Conservation (phyloP, 2,329 filamentous ascomycete species). For the Botrytis hyacinthi region DNA sequence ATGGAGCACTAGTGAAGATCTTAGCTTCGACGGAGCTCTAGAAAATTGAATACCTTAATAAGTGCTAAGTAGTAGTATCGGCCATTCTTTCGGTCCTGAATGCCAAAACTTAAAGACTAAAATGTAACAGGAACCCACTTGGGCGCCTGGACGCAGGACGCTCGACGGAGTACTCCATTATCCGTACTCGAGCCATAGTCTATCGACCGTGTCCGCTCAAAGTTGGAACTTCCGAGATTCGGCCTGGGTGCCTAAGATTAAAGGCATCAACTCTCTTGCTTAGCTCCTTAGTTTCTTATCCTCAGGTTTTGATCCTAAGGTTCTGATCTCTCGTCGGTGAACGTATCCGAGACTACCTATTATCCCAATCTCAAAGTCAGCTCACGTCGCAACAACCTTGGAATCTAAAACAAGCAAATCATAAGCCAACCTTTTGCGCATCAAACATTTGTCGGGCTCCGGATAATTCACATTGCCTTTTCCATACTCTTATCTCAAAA, state of each 20-base stretch:
- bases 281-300: not conserved
- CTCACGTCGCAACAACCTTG: not conserved
- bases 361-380: constrained; percentile 9
- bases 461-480: not conserved
- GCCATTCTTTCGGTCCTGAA: not conserved
- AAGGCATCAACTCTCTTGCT: not conserved
- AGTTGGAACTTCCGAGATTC: not conserved
- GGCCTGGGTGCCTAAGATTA: not conserved
- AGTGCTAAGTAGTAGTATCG: not conserved
- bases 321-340: not conserved
- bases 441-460: not conserved
- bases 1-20: not conserved
- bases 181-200: not conserved
- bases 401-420: not conserved
- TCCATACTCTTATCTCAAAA: not conserved
- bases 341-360: not conserved
- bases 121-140: not conserved
- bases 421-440: not conserved
- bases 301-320: not conserved
- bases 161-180: not conserved
- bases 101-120: not conserved
- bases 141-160: not conserved
- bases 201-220: not conserved
- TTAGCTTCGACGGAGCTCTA: not conserved
- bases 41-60: not conserved